These are phyloP conservation scores for Wallacemonas sp. DNA, from an alignment of 208 protist species.

Conservation along the genomic window DNA sequence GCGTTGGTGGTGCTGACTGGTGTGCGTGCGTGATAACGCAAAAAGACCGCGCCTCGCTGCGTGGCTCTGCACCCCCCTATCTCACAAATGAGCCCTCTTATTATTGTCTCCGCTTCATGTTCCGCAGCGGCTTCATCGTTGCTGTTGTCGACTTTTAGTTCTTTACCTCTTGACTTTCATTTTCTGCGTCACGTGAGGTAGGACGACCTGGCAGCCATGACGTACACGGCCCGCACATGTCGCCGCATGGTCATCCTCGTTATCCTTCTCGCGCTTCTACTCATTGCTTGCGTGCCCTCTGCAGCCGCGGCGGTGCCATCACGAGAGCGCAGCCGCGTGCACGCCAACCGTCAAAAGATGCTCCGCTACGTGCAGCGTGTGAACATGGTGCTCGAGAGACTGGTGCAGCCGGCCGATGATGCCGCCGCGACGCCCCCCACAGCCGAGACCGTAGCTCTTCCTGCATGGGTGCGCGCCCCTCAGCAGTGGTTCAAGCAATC, in stretches of 20 bases:
- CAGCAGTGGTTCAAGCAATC: conserved; percentile 5
- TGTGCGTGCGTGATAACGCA: too few species aligned
- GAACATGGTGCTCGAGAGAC: conserved; percentile 16
- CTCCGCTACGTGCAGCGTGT: conserved; percentile 29
- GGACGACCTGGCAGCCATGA: too few species aligned
- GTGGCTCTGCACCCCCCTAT: not conserved
- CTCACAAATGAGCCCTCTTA: too few species aligned
- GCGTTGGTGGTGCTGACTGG: too few species aligned
- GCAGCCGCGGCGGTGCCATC: not conserved
- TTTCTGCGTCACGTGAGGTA: not conserved
- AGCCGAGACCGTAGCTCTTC: not conserved
- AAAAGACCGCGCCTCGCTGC: too few species aligned
- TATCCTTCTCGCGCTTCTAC: too few species aligned
- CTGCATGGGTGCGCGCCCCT: conserved; percentile 14
- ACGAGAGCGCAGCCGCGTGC: too few species aligned
- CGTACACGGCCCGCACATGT: too few species aligned
- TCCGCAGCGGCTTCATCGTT: not conserved
- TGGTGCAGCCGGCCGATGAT: not conserved
- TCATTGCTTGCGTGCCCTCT: too few species aligned
- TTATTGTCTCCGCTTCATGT: too few species aligned
- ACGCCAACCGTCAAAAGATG: conserved; percentile 1
- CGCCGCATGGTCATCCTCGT: too few species aligned
- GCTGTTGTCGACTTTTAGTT: not conserved
- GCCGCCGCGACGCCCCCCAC: not conserved
- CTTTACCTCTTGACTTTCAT: not conserved